Percentiles rank a stretch among this genome's conserved stretches.
Evolutionary conservation across 2,329 filamentous ascomycete genomes (phyloP).

Genomic region (Venturia pyrina): DNA sequence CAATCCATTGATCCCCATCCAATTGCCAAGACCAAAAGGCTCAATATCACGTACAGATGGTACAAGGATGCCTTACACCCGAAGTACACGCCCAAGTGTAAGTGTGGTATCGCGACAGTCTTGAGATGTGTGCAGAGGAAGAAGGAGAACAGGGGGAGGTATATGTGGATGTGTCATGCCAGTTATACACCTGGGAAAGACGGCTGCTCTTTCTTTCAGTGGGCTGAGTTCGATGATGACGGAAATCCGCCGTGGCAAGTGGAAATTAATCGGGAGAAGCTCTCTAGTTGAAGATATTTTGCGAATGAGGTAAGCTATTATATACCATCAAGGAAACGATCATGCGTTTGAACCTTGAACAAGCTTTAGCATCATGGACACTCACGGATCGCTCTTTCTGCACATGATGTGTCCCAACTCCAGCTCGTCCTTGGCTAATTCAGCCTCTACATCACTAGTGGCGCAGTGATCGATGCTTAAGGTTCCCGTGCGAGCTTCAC

Average conservation of each 20-base stretch:
- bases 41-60: slow-evolving; percentile 90
- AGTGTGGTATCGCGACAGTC: slow-evolving; percentile 57
- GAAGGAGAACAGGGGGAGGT: slow-evolving; percentile 63
- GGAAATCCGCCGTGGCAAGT: slow-evolving; percentile 60
- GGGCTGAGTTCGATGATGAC: slow-evolving; percentile 80
- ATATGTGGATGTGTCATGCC: slow-evolving; percentile 92
- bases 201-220: slow-evolving; percentile 63
- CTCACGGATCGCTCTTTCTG: no score
- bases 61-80: slow-evolving; percentile 74
- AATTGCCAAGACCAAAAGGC: slow-evolving; percentile 64
- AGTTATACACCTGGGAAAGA: slow-evolving; percentile 57
- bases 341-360: no score
- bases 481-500: no score
- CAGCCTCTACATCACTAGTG: neutral
- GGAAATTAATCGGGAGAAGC: neutral
- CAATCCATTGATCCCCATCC: slow-evolving; percentile 76
- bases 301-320: neutral
- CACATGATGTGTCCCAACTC: neutral
- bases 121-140: slow-evolving; percentile 73
- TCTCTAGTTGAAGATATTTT: neutral
- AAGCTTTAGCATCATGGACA: neutral
- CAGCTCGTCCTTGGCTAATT: neutral
- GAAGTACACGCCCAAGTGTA: slow-evolving; percentile 64
- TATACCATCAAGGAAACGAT: neutral
- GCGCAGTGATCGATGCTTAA: neutral